Evolutionary conservation across 2,329 filamentous ascomycete genomes (phyloP).

Genomic region (Apiospora kogelbergensis): DNA sequence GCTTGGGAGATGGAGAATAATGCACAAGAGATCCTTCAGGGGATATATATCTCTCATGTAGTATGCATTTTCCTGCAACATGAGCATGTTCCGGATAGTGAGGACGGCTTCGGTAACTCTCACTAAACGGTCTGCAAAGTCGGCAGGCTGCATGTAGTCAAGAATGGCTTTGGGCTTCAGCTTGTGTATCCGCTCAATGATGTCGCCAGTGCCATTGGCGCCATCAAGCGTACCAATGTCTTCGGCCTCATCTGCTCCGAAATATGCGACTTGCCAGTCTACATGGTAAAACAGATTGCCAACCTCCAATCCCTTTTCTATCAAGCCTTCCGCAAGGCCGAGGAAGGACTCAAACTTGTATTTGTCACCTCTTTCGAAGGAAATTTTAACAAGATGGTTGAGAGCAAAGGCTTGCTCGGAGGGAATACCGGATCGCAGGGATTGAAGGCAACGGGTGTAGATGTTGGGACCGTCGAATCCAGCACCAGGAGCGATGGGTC

Average conservation of each 20-base stretch:
- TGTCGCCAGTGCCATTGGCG: conserved; percentile 67
- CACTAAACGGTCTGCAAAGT: conserved; percentile 69
- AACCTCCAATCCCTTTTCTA: conserved; percentile 80
- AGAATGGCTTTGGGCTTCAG: conserved; percentile 60
- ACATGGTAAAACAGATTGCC: conserved; percentile 79
- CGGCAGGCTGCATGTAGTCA: conserved; percentile 70
- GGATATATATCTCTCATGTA: conserved; percentile 76
- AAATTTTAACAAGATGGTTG: conserved; percentile 93
- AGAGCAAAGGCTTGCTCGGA: conserved; percentile 90
- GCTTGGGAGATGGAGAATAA: conserved; percentile 75
- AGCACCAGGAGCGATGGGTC: conserved; percentile 36
- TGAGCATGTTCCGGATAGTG: conserved; percentile 94
- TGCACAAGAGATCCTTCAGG: conserved; percentile 78
- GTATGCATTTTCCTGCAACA: conserved; percentile 82
- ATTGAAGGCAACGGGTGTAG: conserved; percentile 83
- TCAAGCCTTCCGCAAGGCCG: conserved; percentile 81
- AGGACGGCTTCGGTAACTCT: conserved; percentile 83
- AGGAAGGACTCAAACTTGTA: conserved; percentile 93
- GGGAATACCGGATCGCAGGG: conserved; percentile 75
- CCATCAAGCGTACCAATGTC: conserved; percentile 52
- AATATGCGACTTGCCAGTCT: conserved; percentile 77
- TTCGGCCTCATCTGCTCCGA: conserved; percentile 50
- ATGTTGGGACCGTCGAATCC: conserved; percentile 82
- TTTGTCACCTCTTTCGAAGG: conserved; percentile 90
- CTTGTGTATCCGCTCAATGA: conserved; percentile 69